Evolutionary conservation across 2,329 filamentous ascomycete genomes (phyloP), one percentile per base, ranked within the genome.

Genomic region (Colletotrichum nymphaeae): DNA sequence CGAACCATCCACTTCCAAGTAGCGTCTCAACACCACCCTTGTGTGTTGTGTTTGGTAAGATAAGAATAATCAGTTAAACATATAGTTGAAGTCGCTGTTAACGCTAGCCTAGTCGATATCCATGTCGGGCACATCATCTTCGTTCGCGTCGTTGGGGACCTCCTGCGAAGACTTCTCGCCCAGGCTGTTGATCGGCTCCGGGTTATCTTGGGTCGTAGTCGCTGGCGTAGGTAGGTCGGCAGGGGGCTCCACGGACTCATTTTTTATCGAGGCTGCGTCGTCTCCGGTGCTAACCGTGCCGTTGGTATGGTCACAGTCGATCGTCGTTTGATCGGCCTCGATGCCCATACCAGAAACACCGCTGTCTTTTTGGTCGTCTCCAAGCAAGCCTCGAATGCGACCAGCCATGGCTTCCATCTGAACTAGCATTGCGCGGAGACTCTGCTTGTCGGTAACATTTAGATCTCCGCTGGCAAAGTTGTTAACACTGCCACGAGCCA

Each of bases 381-480:
- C 82, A 5, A 88, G 82, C 22, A 84, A 73, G 63, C 82, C 78
- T 30, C 81, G 81, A 74, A 90, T 86, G 22, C 80, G 80, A n/a
- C 79, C 78, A 46, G 80, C 81, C 79, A 89, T 80, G 28, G 83
- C 80, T 58, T 89, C 84, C 74, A 86, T 83, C 72, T 87, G 85
- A 22, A 83, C 82, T 11, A 88, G 83, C 78, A 89, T 86, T 46
- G 85, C 84, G 55, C 85, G 83, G 22, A 91, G 84, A 63, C 86
- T 82, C 46, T 81, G 77, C 71, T 82, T 82, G 76, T 90, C 88
- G 28, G 80, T 78, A 3, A 81, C 77, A 19, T 80, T 81, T 24
- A 90, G 79, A n/a, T 81, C 77, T 24, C 83, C 81, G 28, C 75
- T 74, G 16, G 82, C 80, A 35, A 90, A 80, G 66, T 85, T 86